Evolutionary conservation across 1,284 basidiomycete genomes (phyloP).

Genomic region (Tausonia pullulans): DNA sequence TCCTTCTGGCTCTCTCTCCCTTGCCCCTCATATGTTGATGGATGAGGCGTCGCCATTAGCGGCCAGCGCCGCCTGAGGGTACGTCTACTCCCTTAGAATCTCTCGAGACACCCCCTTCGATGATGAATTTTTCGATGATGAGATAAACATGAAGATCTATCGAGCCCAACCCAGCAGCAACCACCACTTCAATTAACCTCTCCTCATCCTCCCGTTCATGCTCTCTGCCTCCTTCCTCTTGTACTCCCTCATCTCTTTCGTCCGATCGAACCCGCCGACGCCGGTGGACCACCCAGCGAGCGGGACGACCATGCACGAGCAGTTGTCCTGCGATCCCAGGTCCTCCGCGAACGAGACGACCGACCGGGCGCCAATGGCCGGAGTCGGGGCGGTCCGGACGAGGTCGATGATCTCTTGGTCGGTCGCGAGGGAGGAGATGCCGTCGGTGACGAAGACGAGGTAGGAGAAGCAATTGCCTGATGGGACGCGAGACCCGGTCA

Average conservation of each 20-base stretch:
- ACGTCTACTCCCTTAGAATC: too few relatives aligned
- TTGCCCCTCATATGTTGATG: too few relatives aligned
- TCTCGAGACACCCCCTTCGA: too few relatives aligned
- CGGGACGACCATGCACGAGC: constrained; percentile 84
- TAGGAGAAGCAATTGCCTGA: background rate
- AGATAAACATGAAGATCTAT: too few relatives aligned
- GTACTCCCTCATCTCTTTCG: constrained; percentile 69
- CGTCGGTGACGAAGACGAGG: constrained; percentile 43
- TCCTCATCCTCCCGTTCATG: constrained; percentile 31
- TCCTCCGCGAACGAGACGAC: constrained; percentile 85
- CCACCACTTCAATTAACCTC: too few relatives aligned
- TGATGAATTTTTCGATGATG: too few relatives aligned
- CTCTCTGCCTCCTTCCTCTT: constrained; percentile 60
- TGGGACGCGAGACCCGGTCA: background rate
- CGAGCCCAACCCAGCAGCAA: too few relatives aligned
- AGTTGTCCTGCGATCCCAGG: constrained; percentile 81
- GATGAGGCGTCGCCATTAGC: too few relatives aligned
- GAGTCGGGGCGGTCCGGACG: constrained; percentile 57
- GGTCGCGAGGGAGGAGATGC: constrained; percentile 76
- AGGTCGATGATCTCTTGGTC: constrained; percentile 93
- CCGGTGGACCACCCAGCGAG: constrained; percentile 82
- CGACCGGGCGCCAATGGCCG: constrained; percentile 64
- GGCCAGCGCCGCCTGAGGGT: too few relatives aligned
- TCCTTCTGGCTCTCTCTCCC: too few relatives aligned
- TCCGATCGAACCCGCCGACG: constrained; percentile 52